Evolutionary conservation across 108 stramenopile genomes (phyloP).

Genomic region (Cyclostephanos invisitatus): DNA sequence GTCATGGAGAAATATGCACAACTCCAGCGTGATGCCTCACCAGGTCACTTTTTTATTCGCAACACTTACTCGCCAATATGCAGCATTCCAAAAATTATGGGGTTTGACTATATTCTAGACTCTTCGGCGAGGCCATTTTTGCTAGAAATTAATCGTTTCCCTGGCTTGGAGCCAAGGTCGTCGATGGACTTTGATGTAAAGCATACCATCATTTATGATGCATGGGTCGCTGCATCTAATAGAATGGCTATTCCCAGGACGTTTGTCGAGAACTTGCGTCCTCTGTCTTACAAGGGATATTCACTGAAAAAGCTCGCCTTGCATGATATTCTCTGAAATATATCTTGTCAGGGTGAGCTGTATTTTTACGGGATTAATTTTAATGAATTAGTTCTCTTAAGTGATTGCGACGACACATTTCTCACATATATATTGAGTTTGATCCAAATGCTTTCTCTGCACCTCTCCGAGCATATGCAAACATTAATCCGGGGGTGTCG

Average conservation of each 20-base stretch:
- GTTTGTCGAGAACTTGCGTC: constrained; percentile 10
- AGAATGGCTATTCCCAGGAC: constrained; percentile 11
- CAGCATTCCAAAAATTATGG: constrained; percentile 74
- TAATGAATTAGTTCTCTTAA: too few species aligned
- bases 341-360: too few species aligned
- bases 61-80: constrained; percentile 2
- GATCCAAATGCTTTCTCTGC: constrained; percentile 41
- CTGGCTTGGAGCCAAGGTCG: constrained; percentile 45
- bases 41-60: background rate
- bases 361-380: too few species aligned
- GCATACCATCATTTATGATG: constrained; percentile 31
- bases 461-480: constrained; percentile 44
- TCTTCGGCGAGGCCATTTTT: constrained; percentile 54
- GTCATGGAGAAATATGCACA: constrained; percentile 31
- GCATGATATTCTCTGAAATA: background rate
- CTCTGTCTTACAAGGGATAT: constrained; percentile 12
- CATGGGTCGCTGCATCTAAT: constrained; percentile 29
- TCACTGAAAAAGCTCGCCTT: constrained; percentile 13
- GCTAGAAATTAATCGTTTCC: constrained; percentile 82
- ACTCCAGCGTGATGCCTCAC: constrained; percentile 2
- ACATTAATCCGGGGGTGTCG: constrained; percentile 45
- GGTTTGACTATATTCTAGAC: constrained; percentile 76
- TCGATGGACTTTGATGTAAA: constrained; percentile 30
- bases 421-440: constrained; percentile 38
- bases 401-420: too few species aligned